Base-by-base conservation (phyloP, 768 basidiomycete species). In the Sarcodon aspratus region DNA sequence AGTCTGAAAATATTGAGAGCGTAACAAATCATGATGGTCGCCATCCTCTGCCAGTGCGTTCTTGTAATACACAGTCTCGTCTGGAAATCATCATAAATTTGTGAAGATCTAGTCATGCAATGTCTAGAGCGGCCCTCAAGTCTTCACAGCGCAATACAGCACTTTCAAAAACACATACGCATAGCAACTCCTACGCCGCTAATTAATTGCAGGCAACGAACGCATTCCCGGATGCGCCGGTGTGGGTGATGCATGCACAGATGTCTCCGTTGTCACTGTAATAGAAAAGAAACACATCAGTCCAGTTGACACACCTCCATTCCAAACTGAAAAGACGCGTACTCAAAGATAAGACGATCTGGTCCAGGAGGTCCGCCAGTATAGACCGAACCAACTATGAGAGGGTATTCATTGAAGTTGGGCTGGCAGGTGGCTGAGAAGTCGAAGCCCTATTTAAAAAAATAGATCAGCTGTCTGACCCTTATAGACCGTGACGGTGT, bases 311-410 rank as follows among this genome's bases (percentile, higher is more conserved):
- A 31, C 10, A 11, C 5, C 10, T 33, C 9, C 11, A 10, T 27
- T 27, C 21, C 21, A 7, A 12, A 15, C 12, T 6, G 2, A 7
- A n/a, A 21, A 15, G 17, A 13, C 12, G 44, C 55, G 36, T 43
- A 60, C 59, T 57, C 55, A 44, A 53, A 57, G 36, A 58, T 60
- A 34, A 66, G 56, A 9, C 61, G 56, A 50, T 64, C 62, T 31
- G 63, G 61, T 8, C 61, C 61, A 32, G 62, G 59, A 46, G 56
- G 57, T 10, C 55, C 62, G 32, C 59, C 58, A 27, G 45, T 53
- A 53, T 63, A 63, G 32, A 54, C 53, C 10, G 49, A 18, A 18
- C 56, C 53, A 10, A 49, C 44, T 49, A 58, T 49, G n/a, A 62
- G 50, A 18, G 56, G 59, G 49, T 54, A 62, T 51, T 61, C 57